Evolutionary conservation across 202 grass and related monocot genomes (phyloP).

Genomic region (Digitaria exilis): DNA sequence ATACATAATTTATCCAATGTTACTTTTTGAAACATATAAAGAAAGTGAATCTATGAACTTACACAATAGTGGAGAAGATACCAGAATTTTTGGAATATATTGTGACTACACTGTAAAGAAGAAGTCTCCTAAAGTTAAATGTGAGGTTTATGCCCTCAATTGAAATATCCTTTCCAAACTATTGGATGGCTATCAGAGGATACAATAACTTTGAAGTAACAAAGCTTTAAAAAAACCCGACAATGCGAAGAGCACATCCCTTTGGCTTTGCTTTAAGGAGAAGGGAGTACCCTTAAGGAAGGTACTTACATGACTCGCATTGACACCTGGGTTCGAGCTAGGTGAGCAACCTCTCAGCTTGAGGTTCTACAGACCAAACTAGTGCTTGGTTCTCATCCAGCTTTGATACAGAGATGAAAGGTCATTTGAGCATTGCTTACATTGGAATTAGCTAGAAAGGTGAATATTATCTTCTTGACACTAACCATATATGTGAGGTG

Average conservation of each 20-base stretch:
- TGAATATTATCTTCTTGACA: not conserved
- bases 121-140: too few species aligned
- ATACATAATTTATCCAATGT: not conserved
- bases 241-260: not conserved
- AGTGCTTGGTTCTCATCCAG: not conserved
- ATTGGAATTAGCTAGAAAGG: constrained; percentile 11
- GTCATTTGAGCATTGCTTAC: not conserved
- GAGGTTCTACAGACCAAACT: not conserved
- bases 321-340: not conserved
- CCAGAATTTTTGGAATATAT: not conserved
- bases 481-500: not conserved
- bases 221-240: not conserved
- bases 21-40: not conserved
- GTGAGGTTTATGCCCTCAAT: not conserved
- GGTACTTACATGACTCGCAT: not conserved
- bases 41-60: not conserved
- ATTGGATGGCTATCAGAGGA: not conserved
- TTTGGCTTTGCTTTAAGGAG: not conserved
- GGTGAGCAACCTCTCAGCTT: not conserved
- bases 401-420: not conserved
- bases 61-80: not conserved
- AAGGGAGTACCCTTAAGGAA: not conserved
- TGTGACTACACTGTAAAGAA: not conserved
- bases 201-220: not conserved
- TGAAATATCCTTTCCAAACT: not conserved